Percentiles rank a stretch among this genome's conserved stretches.
Evolutionary conservation across 345 rosid genomes (phyloP).

Genomic region (Salix caprea): DNA sequence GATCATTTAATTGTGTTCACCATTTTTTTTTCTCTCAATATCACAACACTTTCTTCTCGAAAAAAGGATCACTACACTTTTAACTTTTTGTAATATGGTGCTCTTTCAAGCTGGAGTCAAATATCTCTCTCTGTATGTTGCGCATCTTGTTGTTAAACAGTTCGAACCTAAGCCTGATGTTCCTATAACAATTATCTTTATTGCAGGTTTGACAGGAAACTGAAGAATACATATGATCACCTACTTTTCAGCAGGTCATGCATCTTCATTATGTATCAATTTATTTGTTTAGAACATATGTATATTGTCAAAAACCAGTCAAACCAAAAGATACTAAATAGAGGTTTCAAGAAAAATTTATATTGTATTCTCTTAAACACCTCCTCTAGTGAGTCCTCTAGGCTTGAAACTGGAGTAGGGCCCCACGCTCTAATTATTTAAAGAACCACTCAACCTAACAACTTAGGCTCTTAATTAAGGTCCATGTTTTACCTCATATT

Average conservation of each 20-base stretch:
- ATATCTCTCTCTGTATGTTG: not conserved
- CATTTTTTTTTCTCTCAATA: not conserved
- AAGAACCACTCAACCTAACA: not conserved
- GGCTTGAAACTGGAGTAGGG: too few relatives aligned
- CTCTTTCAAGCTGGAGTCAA: not conserved
- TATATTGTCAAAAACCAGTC: too few relatives aligned
- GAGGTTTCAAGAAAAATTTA: too few relatives aligned
- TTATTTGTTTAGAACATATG: not conserved
- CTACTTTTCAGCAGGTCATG: conserved; percentile 90
- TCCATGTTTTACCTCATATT: not conserved
- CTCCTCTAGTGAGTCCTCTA: not conserved
- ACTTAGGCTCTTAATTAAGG: not conserved
- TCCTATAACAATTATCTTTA: conserved; percentile 14
- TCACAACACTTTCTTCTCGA: too few relatives aligned
- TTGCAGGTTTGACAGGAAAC: conserved; percentile 90
- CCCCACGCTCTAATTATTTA: not conserved
- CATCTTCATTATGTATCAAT: not conserved
- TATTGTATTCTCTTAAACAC: not conserved
- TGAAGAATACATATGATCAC: conserved; percentile 82
- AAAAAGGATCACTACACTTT: too few relatives aligned
- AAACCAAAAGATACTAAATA: too few relatives aligned
- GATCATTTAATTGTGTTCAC: not conserved
- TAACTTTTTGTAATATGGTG: not conserved
- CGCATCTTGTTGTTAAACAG: not conserved
- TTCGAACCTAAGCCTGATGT: not conserved